A percentile compares a stretch with the other conserved stretches of the same genome.
These are phyloP conservation scores for Fraxinus excelsior DNA, from an alignment of 257 asterid species.

Conservation along the genomic window DNA sequence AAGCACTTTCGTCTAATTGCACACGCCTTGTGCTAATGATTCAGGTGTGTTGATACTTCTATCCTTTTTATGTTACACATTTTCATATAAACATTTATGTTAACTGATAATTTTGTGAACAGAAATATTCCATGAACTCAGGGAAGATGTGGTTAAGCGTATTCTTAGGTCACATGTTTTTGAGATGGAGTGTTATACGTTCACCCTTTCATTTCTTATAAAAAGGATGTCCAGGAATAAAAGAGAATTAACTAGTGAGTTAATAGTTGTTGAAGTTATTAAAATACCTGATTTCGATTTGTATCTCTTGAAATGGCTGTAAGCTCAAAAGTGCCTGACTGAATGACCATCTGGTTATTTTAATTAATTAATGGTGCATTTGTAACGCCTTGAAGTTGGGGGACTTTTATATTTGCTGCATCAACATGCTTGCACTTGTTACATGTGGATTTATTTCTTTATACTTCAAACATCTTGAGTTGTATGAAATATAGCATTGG, in stretches of 20 bases:
- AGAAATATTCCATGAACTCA: conserved; percentile 10
- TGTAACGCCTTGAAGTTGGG: background rate
- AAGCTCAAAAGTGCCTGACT: background rate
- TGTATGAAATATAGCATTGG: conserved; percentile 25
- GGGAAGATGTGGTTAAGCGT: conserved; percentile 1
- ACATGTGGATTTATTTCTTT: conserved; percentile 2
- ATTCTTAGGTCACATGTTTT: conserved; percentile 11
- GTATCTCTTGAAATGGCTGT: background rate
- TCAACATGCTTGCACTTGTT: conserved; percentile 11
- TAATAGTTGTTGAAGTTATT: background rate
- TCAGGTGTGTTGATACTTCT: conserved; percentile 69
- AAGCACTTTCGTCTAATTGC: conserved; percentile 81
- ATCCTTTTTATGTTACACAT: conserved; percentile 21
- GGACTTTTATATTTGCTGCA: background rate
- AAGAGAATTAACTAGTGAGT: conserved; percentile 5
- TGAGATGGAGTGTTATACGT: background rate
- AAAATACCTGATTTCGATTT: background rate
- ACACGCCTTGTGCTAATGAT: conserved; percentile 76
- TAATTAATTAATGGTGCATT: background rate
- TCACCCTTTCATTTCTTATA: background rate
- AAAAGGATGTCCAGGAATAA: background rate
- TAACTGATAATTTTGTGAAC: conserved; percentile 11
- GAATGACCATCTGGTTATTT: background rate
- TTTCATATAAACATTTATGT: background rate
- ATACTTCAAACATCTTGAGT: conserved; percentile 17